Percentiles rank a stretch among this genome's conserved stretches.
Conservation (phyloP, 805 yeast genomes). For the Yarrowia osloensis region DNA sequence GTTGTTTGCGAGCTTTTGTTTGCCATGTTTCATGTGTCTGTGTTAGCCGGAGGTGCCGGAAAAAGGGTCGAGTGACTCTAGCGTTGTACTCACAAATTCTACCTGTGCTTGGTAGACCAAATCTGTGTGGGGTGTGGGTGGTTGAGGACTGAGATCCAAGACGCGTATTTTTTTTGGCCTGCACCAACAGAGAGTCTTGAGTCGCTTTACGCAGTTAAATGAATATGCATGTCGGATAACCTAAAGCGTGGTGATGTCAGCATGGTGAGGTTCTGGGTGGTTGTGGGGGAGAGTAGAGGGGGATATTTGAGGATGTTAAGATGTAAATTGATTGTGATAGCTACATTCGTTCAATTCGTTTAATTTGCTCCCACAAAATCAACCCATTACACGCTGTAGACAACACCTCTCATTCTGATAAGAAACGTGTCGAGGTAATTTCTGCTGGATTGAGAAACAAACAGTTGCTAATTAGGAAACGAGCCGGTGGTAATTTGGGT, state of each 20-base stretch:
- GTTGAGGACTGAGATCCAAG: neutral
- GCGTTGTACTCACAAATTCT: neutral
- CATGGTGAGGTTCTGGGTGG: too few species aligned
- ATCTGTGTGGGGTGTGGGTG: slow-evolving; percentile 10
- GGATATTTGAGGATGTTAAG: neutral
- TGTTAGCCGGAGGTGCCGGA: neutral
- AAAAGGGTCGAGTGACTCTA: too few species aligned
- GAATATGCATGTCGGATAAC: slow-evolving; percentile 16
- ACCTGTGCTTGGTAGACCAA: slow-evolving; percentile 13
- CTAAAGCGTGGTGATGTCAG: slow-evolving; percentile 11
- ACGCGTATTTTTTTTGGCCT: slow-evolving; percentile 6
- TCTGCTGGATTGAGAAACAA: neutral
- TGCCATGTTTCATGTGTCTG: slow-evolving; percentile 28
- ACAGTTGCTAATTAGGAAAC: neutral
- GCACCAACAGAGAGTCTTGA: neutral
- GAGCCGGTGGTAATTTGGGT: too few species aligned
- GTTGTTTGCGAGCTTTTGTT: slow-evolving; percentile 23
- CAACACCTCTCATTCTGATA: too few species aligned
- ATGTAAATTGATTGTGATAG: too few species aligned
- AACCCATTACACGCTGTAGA: too few species aligned
- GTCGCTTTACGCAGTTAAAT: slow-evolving; percentile 7
- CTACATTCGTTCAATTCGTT: too few species aligned
- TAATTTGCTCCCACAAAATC: too few species aligned
- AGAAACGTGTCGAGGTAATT: slow-evolving; percentile 1
- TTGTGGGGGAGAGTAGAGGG: neutral